Conservation (phyloP, 257 asterid genomes). For the Linderniella brevidens region DNA sequence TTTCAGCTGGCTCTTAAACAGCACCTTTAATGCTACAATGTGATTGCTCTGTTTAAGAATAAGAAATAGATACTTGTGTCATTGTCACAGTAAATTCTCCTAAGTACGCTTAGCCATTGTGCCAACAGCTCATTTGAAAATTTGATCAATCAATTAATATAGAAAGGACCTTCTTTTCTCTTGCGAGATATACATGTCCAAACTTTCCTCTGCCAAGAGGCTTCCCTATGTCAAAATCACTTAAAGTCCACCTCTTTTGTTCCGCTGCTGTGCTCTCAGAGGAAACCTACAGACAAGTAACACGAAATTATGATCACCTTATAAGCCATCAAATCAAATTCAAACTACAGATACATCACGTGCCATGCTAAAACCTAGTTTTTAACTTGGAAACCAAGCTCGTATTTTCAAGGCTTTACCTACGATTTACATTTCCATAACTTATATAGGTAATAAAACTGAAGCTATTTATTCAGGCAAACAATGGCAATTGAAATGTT, state of each 20-base stretch:
- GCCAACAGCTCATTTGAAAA: not conserved
- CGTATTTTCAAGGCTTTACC: no score
- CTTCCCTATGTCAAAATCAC: slow-evolving; percentile 75
- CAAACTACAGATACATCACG: no score
- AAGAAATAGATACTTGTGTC: not conserved
- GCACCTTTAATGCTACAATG: slow-evolving; percentile 62
- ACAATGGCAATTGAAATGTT: no score
- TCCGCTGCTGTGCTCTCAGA: slow-evolving; percentile 35
- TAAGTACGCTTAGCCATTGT: not conserved
- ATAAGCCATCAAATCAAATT: no score
- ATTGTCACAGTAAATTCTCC: not conserved
- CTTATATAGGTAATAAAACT: no score
- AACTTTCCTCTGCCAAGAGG: slow-evolving; percentile 92
- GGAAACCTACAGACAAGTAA: slow-evolving; percentile 22
- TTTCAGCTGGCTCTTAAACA: slow-evolving; percentile 65
- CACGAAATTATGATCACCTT: not conserved
- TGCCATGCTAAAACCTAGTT: no score
- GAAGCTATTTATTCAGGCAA: no score
- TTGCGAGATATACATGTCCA: slow-evolving; percentile 80
- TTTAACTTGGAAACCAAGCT: no score
- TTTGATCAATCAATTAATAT: not conserved
- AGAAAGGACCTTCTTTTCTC: slow-evolving; percentile 60
- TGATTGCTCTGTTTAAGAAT: slow-evolving; percentile 51
- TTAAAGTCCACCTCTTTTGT: slow-evolving; percentile 63
- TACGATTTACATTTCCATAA: no score